Conservation (phyloP, 2,329 filamentous ascomycete genomes). For the Fusarium temperatum region DNA sequence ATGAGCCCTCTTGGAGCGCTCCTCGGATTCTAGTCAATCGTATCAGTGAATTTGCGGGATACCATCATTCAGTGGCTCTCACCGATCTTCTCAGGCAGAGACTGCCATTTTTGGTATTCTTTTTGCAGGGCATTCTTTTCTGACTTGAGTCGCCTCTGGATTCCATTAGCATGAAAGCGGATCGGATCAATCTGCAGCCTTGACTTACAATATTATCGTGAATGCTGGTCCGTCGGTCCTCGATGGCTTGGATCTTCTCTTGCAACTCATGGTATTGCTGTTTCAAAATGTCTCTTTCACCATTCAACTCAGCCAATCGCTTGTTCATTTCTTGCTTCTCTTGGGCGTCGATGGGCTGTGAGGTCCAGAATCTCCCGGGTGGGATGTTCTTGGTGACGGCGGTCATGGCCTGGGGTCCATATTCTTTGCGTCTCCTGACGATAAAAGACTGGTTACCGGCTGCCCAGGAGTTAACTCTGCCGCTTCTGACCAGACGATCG, state of each 20-base stretch:
- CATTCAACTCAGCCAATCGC: slow-evolving; percentile 56
- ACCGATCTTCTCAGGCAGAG: slow-evolving; percentile 77
- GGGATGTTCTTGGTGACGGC: slow-evolving; percentile 71
- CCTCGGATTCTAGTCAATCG: slow-evolving; percentile 47
- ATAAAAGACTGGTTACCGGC: slow-evolving; percentile 70
- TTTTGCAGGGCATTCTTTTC: slow-evolving; percentile 76
- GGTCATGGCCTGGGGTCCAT: slow-evolving; percentile 77
- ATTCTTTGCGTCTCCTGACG: slow-evolving; percentile 78
- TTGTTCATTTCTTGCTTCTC: slow-evolving; percentile 70
- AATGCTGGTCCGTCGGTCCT: slow-evolving; percentile 54
- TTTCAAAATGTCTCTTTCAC: slow-evolving; percentile 48
- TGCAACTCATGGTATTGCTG: slow-evolving; percentile 47
- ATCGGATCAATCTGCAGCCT: not conserved
- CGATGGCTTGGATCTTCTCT: slow-evolving; percentile 53
- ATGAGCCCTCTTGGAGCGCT: slow-evolving; percentile 43
- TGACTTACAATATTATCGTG: slow-evolving; percentile 49
- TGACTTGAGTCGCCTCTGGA: slow-evolving; percentile 58
- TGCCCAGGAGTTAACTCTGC: slow-evolving; percentile 74
- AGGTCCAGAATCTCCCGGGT: slow-evolving; percentile 75
- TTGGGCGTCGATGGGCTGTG: slow-evolving; percentile 75
- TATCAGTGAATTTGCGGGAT: not conserved
- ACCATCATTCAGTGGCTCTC: slow-evolving; percentile 42
- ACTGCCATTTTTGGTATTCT: slow-evolving; percentile 70
- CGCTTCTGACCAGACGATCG: slow-evolving; percentile 66
- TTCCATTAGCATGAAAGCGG: slow-evolving; percentile 28